Base-by-base conservation (phyloP, 345 rosid species). In the Mallotus nudiflorus region DNA sequence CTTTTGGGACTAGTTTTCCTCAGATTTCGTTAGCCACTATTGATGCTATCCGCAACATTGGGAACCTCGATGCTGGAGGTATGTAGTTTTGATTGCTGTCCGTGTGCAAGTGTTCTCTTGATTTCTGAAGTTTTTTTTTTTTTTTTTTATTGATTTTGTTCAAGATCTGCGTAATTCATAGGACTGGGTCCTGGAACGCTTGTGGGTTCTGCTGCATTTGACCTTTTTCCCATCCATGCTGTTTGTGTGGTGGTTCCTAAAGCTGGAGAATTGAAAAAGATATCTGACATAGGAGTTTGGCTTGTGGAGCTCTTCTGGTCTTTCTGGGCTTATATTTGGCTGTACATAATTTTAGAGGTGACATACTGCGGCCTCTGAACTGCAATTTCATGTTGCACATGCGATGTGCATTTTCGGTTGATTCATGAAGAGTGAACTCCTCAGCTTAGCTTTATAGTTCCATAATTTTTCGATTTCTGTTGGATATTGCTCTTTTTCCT, bases 111-210 rank as follows among this genome's bases (percentile, higher is more conserved):
- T n/a, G n/a, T n/a, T n/a, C n/a, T n/a, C n/a, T n/a, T n/a, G n/a
- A n/a, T n/a, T n/a, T n/a, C n/a, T n/a, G n/a, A n/a, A n/a, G 31
- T 55, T 2, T 31, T 39, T 42, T 10, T 57, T 40, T 33, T 40
- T 19, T 19, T 62, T 55, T 13, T 45, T 67, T 16, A 19, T 9
- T 73, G 29, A 70, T 22, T 31, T 61, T 28, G 52, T 53, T 37
- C 25, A 27, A 54, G 65, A 28, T 60, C 28, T 10, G 22, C 71
- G 70, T 44, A 35, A 13, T 75, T 33, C 62, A 24, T 69, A 91
- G 97, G 97, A 74, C 79, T 94, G 82, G 97, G 98, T 71, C 98
- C 98, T 61, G 98, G 89, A 84, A 94, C 98, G 13, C 98, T 94
- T 66, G 95, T 91, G 75, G 98, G 98, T 70, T 94, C 98, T 10